A percentile compares a stretch with the other conserved stretches of the same genome.
phyloP scores from a whole-genome alignment of 441 rosid genomes.

The Erodium texanum region DNA sequence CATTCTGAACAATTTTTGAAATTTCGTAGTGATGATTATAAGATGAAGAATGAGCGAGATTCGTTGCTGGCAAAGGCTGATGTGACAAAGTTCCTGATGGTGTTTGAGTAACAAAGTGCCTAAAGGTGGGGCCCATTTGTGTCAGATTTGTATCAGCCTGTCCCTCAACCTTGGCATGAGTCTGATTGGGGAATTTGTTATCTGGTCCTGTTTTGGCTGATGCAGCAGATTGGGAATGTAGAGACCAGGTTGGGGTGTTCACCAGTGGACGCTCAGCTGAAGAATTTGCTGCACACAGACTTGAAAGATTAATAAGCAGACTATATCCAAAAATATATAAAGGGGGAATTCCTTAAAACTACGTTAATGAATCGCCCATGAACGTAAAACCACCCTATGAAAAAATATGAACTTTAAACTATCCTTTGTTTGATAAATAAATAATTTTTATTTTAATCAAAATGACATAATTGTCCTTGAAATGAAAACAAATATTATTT shows the following conservation, averaged over 20 bases:
- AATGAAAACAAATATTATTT: too few relatives aligned
- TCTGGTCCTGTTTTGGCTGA: constrained; percentile 39
- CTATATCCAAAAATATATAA: background rate
- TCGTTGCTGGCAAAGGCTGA: constrained; percentile 53
- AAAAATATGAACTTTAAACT: too few relatives aligned
- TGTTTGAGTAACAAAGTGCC: constrained; percentile 52
- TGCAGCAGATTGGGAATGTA: constrained; percentile 44
- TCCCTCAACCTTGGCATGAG: constrained; percentile 37
- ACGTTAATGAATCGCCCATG: too few relatives aligned
- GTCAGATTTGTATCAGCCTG: constrained; percentile 27
- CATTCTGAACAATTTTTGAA: constrained; percentile 58
- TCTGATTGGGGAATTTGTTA: constrained; percentile 44
- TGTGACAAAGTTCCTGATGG: constrained; percentile 40
- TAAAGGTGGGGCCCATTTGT: constrained; percentile 30
- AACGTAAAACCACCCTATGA: too few relatives aligned
- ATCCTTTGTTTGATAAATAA: too few relatives aligned
- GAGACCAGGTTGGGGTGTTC: constrained; percentile 63
- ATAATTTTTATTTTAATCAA: too few relatives aligned
- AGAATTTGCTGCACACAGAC: constrained; percentile 46
- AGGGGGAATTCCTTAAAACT: too few relatives aligned
- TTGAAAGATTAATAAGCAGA: background rate
- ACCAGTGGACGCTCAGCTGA: constrained; percentile 38
- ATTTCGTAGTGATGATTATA: constrained; percentile 54
- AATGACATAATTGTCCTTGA: too few relatives aligned
- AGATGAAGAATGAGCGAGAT: constrained; percentile 40